These are phyloP conservation scores for Claviceps fusiformis DNA, from an alignment of 2,329 filamentous ascomycete genomes.

Conservation along the genomic window DNA sequence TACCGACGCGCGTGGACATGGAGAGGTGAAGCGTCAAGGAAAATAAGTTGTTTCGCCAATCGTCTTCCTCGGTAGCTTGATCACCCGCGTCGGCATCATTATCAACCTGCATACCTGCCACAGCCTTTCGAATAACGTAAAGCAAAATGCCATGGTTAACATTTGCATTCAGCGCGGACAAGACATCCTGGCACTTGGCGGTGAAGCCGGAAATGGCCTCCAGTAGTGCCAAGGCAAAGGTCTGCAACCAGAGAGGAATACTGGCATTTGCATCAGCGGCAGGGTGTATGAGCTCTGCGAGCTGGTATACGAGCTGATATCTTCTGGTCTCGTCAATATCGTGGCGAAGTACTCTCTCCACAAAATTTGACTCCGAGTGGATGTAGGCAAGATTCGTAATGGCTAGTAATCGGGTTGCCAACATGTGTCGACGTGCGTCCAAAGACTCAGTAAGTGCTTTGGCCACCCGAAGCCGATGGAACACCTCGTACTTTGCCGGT, in stretches of 20 bases:
- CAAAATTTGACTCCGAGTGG: constrained; percentile 67
- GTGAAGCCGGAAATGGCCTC: constrained; percentile 77
- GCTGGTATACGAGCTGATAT: constrained; percentile 80
- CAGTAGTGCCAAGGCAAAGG: constrained; percentile 65
- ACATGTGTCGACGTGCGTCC: constrained; percentile 57
- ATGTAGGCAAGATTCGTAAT: constrained; percentile 88
- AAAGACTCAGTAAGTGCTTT: constrained; percentile 58
- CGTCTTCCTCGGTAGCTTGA: constrained; percentile 55
- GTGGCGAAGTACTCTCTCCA: constrained; percentile 72
- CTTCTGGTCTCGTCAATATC: constrained; percentile 82
- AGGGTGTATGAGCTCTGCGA: constrained; percentile 82
- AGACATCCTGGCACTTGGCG: constrained; percentile 64
- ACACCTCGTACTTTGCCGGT: constrained; percentile 66
- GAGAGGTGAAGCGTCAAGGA: constrained; percentile 74
- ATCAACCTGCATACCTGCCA: constrained; percentile 61
- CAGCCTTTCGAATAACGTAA: constrained; percentile 82
- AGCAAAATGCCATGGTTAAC: constrained; percentile 93
- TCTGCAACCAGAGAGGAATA: constrained; percentile 66
- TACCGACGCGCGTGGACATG: constrained; percentile 58
- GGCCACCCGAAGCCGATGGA: constrained; percentile 73
- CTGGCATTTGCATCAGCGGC: constrained; percentile 53
- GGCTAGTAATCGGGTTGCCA: constrained; percentile 72
- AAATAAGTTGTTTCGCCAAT: constrained; percentile 85
- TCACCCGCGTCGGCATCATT: constrained; percentile 38
- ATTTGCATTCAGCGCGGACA: constrained; percentile 82